These are phyloP conservation scores for Neurospora sp. DNA, from an alignment of 495 filamentous ascomycete species.

Conservation along the genomic window DNA sequence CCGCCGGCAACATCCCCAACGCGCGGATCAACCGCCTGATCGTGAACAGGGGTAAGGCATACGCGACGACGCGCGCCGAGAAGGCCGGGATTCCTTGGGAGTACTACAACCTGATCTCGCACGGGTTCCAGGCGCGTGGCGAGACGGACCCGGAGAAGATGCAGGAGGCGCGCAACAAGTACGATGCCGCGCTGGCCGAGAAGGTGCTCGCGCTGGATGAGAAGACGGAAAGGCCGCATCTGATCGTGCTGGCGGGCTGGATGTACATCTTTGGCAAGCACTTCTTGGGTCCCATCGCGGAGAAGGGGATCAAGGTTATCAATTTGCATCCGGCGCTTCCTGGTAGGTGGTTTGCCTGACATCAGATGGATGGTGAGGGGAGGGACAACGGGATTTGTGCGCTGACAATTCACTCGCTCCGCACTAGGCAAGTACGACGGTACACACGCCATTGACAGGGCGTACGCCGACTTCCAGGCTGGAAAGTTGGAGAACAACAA, in stretches of 20 bases:
- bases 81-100: slow-evolving; percentile 62
- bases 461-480: slow-evolving; percentile 61
- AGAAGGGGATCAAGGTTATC: slow-evolving; percentile 55
- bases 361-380: not conserved
- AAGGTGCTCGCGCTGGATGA: slow-evolving; percentile 49
- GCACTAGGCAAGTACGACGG: slow-evolving; percentile 59
- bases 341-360: slow-evolving; percentile 8
- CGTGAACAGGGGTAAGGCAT: slow-evolving; percentile 73
- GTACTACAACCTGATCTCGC: slow-evolving; percentile 76
- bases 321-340: slow-evolving; percentile 81
- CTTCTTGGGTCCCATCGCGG: slow-evolving; percentile 54
- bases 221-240: slow-evolving; percentile 40
- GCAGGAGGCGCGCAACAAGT: slow-evolving; percentile 52
- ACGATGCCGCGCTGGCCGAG: slow-evolving; percentile 71
- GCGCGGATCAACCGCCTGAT: slow-evolving; percentile 65
- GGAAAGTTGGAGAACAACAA: slow-evolving; percentile 55
- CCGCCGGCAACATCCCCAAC: slow-evolving; percentile 42
- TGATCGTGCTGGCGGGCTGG: slow-evolving; percentile 61
- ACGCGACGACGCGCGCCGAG: slow-evolving; percentile 63
- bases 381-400: not conserved
- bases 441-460: slow-evolving; percentile 65
- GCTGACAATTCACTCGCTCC: not conserved
- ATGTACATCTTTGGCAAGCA: slow-evolving; percentile 48
- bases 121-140: slow-evolving; percentile 44
- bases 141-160: slow-evolving; percentile 43